phyloP scores from a whole-genome alignment of 2,329 filamentous ascomycete species.

The Scedosporium aurantiacum region DNA sequence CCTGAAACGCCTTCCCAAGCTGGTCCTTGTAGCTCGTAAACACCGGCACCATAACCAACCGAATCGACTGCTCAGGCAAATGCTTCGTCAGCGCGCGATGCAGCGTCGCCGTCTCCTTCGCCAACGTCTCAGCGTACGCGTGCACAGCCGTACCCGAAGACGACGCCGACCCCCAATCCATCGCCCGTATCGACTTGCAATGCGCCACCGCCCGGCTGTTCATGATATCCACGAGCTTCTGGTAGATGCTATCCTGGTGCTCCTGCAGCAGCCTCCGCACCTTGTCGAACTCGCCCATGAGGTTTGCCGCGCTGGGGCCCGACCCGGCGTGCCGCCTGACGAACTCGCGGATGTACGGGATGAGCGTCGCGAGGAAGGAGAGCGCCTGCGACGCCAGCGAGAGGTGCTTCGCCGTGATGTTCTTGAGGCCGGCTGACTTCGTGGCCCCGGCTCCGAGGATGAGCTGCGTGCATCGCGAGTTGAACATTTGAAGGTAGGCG shows the following conservation, averaged over 20 bases:
- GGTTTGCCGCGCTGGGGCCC: conserved; percentile 37
- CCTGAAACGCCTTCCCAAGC: conserved; percentile 59
- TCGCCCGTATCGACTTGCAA: conserved; percentile 60
- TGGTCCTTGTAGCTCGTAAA: conserved; percentile 74
- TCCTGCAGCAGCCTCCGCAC: conserved; percentile 75
- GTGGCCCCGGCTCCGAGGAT: conserved; percentile 93
- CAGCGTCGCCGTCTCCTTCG: conserved; percentile 74
- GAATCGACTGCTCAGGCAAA: conserved; percentile 63
- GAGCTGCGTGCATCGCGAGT: conserved; percentile 89
- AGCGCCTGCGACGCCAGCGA: conserved; percentile 84
- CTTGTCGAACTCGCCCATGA: conserved; percentile 82
- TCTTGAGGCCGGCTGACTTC: conserved; percentile 77
- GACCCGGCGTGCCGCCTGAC: conserved; percentile 62
- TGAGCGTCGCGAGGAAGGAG: conserved; percentile 74
- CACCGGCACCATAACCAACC: conserved; percentile 76
- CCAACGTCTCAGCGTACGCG: conserved; percentile 75
- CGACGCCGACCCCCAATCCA: conserved; percentile 51
- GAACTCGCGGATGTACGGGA: conserved; percentile 87
- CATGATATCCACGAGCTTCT: conserved; percentile 92
- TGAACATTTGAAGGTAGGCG: conserved; percentile 85
- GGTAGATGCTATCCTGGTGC: conserved; percentile 81
- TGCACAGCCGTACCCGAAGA: conserved; percentile 29
- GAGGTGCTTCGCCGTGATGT: conserved; percentile 92
- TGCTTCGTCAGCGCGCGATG: conserved; percentile 77
- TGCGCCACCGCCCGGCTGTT: conserved; percentile 63